Evolutionary conservation across 306 rosid genomes (phyloP), one percentile per base, ranked within the genome.

Genomic region (Rubus idaeus): DNA sequence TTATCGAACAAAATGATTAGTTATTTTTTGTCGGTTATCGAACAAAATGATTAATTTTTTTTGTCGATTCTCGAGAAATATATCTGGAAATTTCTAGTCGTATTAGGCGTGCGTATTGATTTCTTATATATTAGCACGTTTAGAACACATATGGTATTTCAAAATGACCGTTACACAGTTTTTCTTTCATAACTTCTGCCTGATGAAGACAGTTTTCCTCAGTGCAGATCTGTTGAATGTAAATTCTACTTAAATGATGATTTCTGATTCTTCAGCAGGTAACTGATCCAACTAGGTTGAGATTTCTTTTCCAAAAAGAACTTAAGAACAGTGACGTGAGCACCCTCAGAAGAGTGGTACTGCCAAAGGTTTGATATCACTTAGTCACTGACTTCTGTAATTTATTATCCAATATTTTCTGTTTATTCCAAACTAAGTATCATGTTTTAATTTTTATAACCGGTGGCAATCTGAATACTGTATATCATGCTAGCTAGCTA

Each of bases 281-380:
- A 74, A 92, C 85, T 26, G 91, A 90, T 84, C 84, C 80, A 10
- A 77, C 78, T 56, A 84, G 82, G 75, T 72, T 95, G 86, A 90
- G 79, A 84, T 92, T 89, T 84, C 93, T 95, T 60, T 95, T 95
- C 77, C 90, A 92, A 60, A 95, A 95, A 84, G 97, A 92, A 86
- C 90, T 95, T 14, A 95, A 81, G 83, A 92, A 90, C 87, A 95
- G 98, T 58, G 98, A 95, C 61, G 98, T 95, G 68, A 89, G 93
- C 84, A 87, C 97, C 78, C 97, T 95, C 4, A 87, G 93, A 83
- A 89, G 97, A 78, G 91, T 95, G 97, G 69, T 95, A 47, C 91
- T 95, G 68, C 98, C 98, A 44, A 95, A 95, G 98, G 98, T 92
- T 68, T 20, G 40, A 10, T 39, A 17, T 10, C 5, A 2, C 21